Conservation (phyloP, 192 early-diverging fungal genomes). For the Phycomyces blakesleeanus region DNA sequence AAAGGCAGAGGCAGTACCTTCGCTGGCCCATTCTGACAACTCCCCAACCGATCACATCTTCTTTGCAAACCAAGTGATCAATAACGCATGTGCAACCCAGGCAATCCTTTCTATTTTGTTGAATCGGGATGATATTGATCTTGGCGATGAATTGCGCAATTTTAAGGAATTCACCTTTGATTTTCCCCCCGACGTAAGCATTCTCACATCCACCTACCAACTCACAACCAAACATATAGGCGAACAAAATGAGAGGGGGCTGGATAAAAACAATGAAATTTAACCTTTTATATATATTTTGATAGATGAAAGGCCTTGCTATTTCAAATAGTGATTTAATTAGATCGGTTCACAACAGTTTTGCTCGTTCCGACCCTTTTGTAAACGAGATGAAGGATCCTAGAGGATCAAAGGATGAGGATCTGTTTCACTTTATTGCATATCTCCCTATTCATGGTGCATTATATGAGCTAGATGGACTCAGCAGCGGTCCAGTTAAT, state of each 20-base stretch:
- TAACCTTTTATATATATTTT: background rate
- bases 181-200: constrained; percentile 63
- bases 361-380: constrained; percentile 74
- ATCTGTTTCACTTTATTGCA: constrained; percentile 78
- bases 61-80: constrained; percentile 76
- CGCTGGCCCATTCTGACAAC: constrained; percentile 10
- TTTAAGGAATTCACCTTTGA: constrained; percentile 70
- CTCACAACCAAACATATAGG: background rate
- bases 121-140: constrained; percentile 62
- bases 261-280: too few species aligned
- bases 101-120: constrained; percentile 76
- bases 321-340: constrained; percentile 76
- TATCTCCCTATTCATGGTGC: constrained; percentile 70
- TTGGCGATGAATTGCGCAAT: constrained; percentile 62
- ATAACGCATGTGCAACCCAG: constrained; percentile 85
- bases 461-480: constrained; percentile 77
- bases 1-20: constrained; percentile 18
- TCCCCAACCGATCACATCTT: constrained; percentile 52
- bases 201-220: background rate
- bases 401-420: constrained; percentile 57
- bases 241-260: too few species aligned
- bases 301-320: constrained; percentile 67
- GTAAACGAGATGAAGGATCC: constrained; percentile 58
- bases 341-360: constrained; percentile 76
- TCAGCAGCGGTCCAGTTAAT: constrained; percentile 64